Evolutionary conservation across 371 early-diverging fungal genomes (phyloP).

Genomic region (Haplosporangium sp.): DNA sequence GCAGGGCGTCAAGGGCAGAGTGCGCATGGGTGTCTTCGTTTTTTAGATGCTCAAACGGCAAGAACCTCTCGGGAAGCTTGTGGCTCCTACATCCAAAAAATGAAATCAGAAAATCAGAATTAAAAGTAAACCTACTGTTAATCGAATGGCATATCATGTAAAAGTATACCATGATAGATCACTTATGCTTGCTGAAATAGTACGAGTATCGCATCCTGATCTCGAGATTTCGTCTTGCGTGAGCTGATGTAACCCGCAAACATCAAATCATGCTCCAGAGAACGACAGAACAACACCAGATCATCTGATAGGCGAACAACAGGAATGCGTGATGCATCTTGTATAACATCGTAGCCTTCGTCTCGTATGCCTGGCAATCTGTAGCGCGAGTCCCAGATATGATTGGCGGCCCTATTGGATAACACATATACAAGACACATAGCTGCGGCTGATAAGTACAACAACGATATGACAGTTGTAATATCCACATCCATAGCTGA

Average conservation of each 20-base stretch:
- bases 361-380: constrained; percentile 1
- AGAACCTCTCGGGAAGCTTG: constrained; percentile 7
- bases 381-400: constrained; percentile 2
- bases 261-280: constrained; percentile 1
- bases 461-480: neutral
- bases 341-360: constrained; percentile 1
- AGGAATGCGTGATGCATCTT: constrained; percentile 1
- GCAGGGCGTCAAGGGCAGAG: constrained; percentile 16
- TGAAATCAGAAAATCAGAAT: neutral
- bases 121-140: too few species aligned
- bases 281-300: constrained; percentile 8
- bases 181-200: constrained; percentile 15
- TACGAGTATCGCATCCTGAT: constrained; percentile 1
- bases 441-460: neutral
- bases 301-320: neutral
- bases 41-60: neutral
- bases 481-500: neutral
- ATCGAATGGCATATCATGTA: neutral
- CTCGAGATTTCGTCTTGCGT: constrained; percentile 6
- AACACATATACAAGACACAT: neutral
- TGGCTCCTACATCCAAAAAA: constrained; percentile 11
- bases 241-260: constrained; percentile 6
- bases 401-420: constrained; percentile 13
- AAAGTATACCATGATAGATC: neutral
- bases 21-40: constrained; percentile 24